These are phyloP conservation scores for Yamadazyma songkhlaensis DNA, from an alignment of 1,139 yeast species.

Conservation along the genomic window DNA sequence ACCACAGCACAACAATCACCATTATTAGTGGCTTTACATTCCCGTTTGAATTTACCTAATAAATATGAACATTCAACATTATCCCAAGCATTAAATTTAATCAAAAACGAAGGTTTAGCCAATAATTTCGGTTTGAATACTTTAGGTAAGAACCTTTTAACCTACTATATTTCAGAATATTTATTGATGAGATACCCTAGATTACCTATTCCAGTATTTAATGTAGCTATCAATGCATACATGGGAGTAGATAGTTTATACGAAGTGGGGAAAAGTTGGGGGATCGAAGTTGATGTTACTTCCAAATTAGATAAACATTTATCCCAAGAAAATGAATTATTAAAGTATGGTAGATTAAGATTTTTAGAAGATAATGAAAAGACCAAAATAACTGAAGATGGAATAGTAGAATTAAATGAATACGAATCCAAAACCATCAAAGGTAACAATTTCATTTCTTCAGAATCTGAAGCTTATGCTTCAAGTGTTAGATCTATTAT, in stretches of 20 bases:
- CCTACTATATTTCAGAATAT: slow-evolving; percentile 73
- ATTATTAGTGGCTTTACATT: slow-evolving; percentile 72
- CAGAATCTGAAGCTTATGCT: slow-evolving; percentile 44
- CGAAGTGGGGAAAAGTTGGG: slow-evolving; percentile 76
- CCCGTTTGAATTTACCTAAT: slow-evolving; percentile 64
- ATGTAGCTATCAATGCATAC: slow-evolving; percentile 70
- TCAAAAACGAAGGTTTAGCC: slow-evolving; percentile 46
- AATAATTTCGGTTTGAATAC: slow-evolving; percentile 79
- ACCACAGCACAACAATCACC: slow-evolving; percentile 60
- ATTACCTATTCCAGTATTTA: slow-evolving; percentile 75
- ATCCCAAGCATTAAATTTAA: slow-evolving; percentile 69
- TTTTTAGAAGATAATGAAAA: slow-evolving; percentile 36
- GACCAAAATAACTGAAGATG: slow-evolving; percentile 42
- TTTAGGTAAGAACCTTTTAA: slow-evolving; percentile 75
- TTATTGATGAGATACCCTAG: slow-evolving; percentile 80
- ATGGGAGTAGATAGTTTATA: slow-evolving; percentile 64
- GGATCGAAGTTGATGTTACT: slow-evolving; percentile 72
- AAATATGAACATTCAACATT: slow-evolving; percentile 62
- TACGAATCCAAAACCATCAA: slow-evolving; percentile 24
- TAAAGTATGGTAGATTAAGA: slow-evolving; percentile 65
- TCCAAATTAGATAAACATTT: slow-evolving; percentile 66
- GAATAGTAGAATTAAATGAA: slow-evolving; percentile 47
- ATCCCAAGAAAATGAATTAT: slow-evolving; percentile 63
- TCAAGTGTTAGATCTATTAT: slow-evolving; percentile 68
- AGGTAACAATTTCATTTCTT: slow-evolving; percentile 19